A percentile compares a stretch with the other conserved stretches of the same genome.
Conservation (phyloP, 2,329 filamentous ascomycete species). For the Pyricularia sp. region DNA sequence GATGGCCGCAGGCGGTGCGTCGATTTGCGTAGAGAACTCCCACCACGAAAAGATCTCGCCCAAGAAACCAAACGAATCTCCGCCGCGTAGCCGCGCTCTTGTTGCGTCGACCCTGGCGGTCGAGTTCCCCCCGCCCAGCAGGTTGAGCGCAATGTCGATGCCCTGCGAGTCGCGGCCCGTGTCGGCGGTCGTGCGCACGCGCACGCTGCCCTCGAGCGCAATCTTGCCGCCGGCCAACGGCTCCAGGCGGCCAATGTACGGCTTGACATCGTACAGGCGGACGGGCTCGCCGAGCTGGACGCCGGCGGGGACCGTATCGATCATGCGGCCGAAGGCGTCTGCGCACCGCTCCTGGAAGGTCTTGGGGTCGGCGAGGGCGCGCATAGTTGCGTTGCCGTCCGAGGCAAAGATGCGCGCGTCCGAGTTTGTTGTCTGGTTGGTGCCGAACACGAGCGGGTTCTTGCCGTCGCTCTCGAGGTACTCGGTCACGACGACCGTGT, state of each 20-base stretch:
- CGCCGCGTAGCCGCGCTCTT: conserved; percentile 8
- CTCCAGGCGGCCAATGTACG: conserved; percentile 35
- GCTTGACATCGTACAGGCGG: conserved; percentile 45
- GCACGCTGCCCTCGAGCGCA: conserved; percentile 39
- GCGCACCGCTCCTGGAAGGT: conserved; percentile 35
- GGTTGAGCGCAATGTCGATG: conserved; percentile 19
- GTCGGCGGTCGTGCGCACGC: conserved; percentile 30
- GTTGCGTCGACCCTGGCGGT: conserved; percentile 4
- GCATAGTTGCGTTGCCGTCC: conserved; percentile 40
- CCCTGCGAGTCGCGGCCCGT: conserved; percentile 37
- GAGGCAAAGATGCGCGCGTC: conserved; percentile 32
- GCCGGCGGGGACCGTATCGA: conserved; percentile 41
- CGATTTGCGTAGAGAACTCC: conserved; percentile 15
- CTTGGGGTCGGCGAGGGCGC: conserved; percentile 27
- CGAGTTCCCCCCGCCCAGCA: conserved; percentile 7
- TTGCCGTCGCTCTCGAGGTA: conserved; percentile 39
- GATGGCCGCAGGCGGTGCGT: conserved; percentile 13
- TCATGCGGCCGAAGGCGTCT: conserved; percentile 43
- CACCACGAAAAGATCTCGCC: conserved; percentile 17
- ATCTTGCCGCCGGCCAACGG: conserved; percentile 32
- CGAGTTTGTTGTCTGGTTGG: conserved; percentile 28
- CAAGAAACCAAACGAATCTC: conserved; percentile 12
- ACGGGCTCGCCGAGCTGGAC: conserved; percentile 37
- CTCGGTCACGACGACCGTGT: conserved; percentile 43
- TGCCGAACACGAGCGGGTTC: conserved; percentile 41